Conservation (phyloP, 2,329 filamentous ascomycete species). For the Neonectria faginata region DNA sequence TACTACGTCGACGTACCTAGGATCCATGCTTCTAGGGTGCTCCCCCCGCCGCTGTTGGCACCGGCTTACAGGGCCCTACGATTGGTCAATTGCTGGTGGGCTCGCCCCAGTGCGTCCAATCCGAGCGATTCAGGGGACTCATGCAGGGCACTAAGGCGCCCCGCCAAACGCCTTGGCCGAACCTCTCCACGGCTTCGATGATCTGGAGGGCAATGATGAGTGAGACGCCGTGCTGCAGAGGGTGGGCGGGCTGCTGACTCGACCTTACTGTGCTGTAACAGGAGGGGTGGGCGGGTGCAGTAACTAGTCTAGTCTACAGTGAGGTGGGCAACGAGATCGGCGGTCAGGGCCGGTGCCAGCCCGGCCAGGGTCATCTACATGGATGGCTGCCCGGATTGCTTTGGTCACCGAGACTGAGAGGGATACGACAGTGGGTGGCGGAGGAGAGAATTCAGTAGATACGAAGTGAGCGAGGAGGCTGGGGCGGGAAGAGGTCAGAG, state of each 20-base stretch:
- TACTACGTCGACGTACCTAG: constrained; percentile 29
- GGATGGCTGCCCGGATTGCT: not conserved
- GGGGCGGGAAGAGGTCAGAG: not conserved
- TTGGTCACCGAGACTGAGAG: constrained; percentile 22
- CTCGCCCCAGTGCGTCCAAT: constrained; percentile 36
- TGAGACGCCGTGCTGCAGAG: not conserved
- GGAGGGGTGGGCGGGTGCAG: constrained; percentile 14
- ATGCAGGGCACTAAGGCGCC: constrained; percentile 44
- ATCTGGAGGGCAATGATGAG: constrained; percentile 19
- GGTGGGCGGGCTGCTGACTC: constrained; percentile 21
- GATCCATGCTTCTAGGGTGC: constrained; percentile 20
- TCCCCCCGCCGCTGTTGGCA: constrained; percentile 33
- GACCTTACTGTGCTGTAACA: constrained; percentile 18
- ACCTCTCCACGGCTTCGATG: constrained; percentile 41
- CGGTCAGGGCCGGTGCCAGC: constrained; percentile 39
- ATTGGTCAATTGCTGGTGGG: constrained; percentile 43
- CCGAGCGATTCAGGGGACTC: constrained; percentile 30
- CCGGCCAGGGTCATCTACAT: constrained; percentile 3
- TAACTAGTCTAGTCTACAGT: no score
- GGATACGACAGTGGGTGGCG: constrained; percentile 22
- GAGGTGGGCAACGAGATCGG: constrained; percentile 38
- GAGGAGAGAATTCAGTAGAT: constrained; percentile 9
- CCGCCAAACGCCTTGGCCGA: constrained; percentile 41
- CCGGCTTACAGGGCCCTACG: constrained; percentile 8
- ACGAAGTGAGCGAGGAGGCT: not conserved